Conservation (phyloP, 2,329 filamentous ascomycete genomes). For the Aaosphaeria pasadenensis region DNA sequence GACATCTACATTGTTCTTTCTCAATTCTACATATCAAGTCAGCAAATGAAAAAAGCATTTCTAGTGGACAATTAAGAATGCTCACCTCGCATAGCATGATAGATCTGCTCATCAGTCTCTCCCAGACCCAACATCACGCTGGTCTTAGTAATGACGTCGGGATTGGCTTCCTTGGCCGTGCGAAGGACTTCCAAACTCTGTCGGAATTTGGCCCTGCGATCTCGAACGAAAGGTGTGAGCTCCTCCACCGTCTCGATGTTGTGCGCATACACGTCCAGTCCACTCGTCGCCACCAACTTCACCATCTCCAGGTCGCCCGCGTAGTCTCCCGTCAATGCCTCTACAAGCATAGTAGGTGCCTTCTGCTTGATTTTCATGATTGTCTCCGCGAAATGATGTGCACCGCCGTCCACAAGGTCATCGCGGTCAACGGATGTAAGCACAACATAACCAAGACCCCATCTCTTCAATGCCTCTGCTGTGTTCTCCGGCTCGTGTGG, state of each 20-base stretch:
- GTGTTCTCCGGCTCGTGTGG: conserved; percentile 96
- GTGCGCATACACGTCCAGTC: conserved; percentile 93
- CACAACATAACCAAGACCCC: conserved; percentile 95
- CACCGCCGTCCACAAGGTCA: conserved; percentile 84
- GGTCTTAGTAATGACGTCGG: conserved; percentile 92
- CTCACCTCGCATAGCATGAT: conserved; percentile 69
- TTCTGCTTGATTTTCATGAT: conserved; percentile 86
- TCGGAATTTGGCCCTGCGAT: conserved; percentile 83
- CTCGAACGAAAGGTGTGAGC: conserved; percentile 84
- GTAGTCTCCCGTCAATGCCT: conserved; percentile 86
- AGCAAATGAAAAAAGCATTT: conserved; percentile 3
- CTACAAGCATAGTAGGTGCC: conserved; percentile 70
- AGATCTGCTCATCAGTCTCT: conserved; percentile 84
- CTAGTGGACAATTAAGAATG: not conserved
- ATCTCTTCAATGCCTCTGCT: conserved; percentile 85
- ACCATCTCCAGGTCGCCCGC: conserved; percentile 85
- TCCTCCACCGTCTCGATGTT: conserved; percentile 95
- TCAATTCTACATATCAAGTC: conserved; percentile 57
- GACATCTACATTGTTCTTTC: conserved; percentile 80
- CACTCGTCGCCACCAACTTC: conserved; percentile 75
- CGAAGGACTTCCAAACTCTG: conserved; percentile 79
- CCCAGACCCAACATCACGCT: conserved; percentile 95
- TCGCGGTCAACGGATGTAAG: conserved; percentile 92
- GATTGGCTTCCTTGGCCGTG: conserved; percentile 74
- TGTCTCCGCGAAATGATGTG: conserved; percentile 87